These are phyloP conservation scores for Moringa oleifera DNA, from an alignment of 345 rosid species.

Conservation along the genomic window DNA sequence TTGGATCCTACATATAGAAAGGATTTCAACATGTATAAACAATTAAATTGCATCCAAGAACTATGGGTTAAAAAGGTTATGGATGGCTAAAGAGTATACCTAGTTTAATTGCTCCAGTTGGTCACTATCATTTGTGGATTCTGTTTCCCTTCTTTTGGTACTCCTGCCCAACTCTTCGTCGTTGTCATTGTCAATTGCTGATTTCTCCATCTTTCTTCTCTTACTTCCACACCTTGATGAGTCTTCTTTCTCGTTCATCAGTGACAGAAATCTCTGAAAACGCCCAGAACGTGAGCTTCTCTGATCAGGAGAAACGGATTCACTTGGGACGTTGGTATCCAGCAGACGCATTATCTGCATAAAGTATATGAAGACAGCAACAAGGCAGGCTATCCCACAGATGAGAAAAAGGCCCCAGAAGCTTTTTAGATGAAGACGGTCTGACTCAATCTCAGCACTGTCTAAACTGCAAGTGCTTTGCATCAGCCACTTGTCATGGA, in stretches of 20 bases:
- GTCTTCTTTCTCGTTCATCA: slow-evolving; percentile 79
- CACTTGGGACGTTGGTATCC: slow-evolving; percentile 15
- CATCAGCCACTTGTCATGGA: slow-evolving; percentile 93
- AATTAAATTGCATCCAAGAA: too few species aligned
- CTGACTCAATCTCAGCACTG: slow-evolving; percentile 56
- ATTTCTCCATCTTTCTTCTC: slow-evolving; percentile 48
- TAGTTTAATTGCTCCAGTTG: not conserved
- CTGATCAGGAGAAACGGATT: slow-evolving; percentile 21
- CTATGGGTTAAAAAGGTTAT: too few species aligned
- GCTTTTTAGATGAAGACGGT: slow-evolving; percentile 68
- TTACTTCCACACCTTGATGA: slow-evolving; percentile 34
- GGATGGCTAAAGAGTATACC: not conserved
- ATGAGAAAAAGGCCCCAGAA: slow-evolving; percentile 88
- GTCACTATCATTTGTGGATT: not conserved
- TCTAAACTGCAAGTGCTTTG: slow-evolving; percentile 63
- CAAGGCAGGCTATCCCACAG: slow-evolving; percentile 66
- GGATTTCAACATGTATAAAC: too few species aligned
- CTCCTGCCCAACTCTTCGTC: slow-evolving; percentile 24
- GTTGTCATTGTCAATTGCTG: slow-evolving; percentile 21
- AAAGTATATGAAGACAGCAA: slow-evolving; percentile 64
- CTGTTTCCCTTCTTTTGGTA: slow-evolving; percentile 15
- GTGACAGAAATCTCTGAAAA: slow-evolving; percentile 51
- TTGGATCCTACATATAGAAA: too few species aligned
- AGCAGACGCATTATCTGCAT: slow-evolving; percentile 42
- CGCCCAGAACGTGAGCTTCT: slow-evolving; percentile 32